Base-by-base conservation (phyloP, 2,329 filamentous ascomycete species). In the Trichophyton equinum region DNA sequence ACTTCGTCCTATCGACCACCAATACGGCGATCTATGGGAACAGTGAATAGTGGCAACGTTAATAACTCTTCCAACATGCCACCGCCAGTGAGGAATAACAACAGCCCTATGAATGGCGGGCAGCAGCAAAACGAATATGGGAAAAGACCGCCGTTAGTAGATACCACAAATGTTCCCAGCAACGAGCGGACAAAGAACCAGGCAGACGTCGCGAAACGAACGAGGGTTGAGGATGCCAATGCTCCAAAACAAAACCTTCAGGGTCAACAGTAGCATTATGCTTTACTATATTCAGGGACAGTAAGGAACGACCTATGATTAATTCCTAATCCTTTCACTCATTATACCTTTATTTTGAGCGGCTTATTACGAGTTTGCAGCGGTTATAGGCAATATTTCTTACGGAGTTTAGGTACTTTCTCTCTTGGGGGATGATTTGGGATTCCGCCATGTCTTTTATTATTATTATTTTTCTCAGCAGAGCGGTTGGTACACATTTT, bases 1-100 rank as follows among this genome's bases (percentile, higher is more conserved):
- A 73, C 72, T 36, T 74, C 73, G 18, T 74, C 74, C 1, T 78
- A 76, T 61, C 73, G 75, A 38, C 76, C 76, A n/a, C 68, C 76
- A 58, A 77, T 75, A n/a, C 68, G 76, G 61, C 74, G 74, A 25
- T 75, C 71, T 38, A 63, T 71, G 15, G 71, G 72, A 40, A 57
- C 69, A 20, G 68, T 65, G 55, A 68, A 61, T 49, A 60, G 6
- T 27, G 68, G 66, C 40, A 58, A 63, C 9, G 46, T 63, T 13
- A 51, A 25, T 15, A 51, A 27, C 22, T 2, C 7, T 15, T 18
- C 53, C n/a, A 73, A 49, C 49, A 68, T 15, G 67, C 65, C 47
- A 68, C 61, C 49, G 57, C 62, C 15, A 15, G 33, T 40, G 15
- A 44, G 36, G n/a, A 44, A 30, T 38, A 36, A 57, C 47, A 46